Base-by-base conservation (phyloP, 2,329 filamentous ascomycete genomes). In the Monosporascus sp. region DNA sequence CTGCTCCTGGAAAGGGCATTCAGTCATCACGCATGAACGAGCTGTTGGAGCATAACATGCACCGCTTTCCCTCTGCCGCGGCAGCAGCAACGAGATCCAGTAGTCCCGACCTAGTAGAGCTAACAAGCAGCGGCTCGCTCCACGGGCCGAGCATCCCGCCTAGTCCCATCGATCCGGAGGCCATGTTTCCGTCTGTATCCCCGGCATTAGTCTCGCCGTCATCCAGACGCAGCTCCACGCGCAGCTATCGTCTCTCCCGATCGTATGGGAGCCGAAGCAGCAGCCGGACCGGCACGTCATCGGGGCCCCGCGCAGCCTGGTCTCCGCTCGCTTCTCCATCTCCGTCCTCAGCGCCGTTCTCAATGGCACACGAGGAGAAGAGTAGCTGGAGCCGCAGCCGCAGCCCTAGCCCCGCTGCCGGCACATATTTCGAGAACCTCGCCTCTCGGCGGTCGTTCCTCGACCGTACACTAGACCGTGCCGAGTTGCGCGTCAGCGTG, bases 361-460 rank as follows among this genome's bases (percentile, higher is more conserved):
- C 31, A 14, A 14, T 5, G 31, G 11, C 31, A 35, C 24, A 1
- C 14, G 22, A 43, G 3, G 22, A 43, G 5, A 20, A 27, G 15
- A 22, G 43, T 14, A 15, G 43, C 43, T 24, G 24, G 15, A 25
- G 43, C 20, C 56, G 41, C 41, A 27, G 35, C 31, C 55, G 9
- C 5, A 59, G 38, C 48, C 53, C 52, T 8, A 53, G 37, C 25
- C 50, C 56, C 14, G 62, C 57, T 1, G 52, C 60, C 2, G 61
- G 56, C 55, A 31, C 18, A 2, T 44, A 56, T 7, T 58, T 59
- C 48, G 43, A 25, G 3, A 52, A 56, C 48, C 54, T 36, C 2
- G 53, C 58, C n/a, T 51, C 41, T n/a, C 55, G 49, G 1, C 39
- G 50, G 0, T 60, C 59, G 6, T 54, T 64, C 49, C 15, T 61